Base-by-base conservation (phyloP, 345 rosid genomes). In the Salix arbutifolia region DNA sequence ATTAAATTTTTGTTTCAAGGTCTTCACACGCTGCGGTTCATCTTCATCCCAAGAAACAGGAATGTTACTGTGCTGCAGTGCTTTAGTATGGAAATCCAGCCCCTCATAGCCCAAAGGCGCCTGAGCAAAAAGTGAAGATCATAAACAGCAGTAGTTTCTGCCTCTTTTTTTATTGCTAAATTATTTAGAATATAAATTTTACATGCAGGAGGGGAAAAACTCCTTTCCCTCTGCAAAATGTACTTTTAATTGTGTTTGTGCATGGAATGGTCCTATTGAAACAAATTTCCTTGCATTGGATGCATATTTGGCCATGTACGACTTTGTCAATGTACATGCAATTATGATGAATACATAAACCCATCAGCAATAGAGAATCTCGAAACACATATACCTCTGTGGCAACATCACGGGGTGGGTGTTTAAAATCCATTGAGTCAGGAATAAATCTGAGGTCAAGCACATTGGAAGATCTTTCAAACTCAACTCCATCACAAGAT, bases 361-460 rank as follows among this genome's bases (percentile, higher is more conserved):
- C 50, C 23, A 52, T 5, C 3, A 74, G n/a, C 71, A 28, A 6
- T 10, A 67, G 56, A 61, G 50, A 53, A 50, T 8, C 37, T 35
- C 6, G n/a, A 40, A 66, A 5, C 42, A 71, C 53, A 65, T n/a
- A 71, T 86, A 96, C 98, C 97, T 96, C 94, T 5, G 87, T 87
- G 25, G 97, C 91, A 84, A 86, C 85, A 83, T 96, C 99, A 66
- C 92, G 93, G 37, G 96, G 93, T n/a, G 90, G 86, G 84, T 92
- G 89, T 83, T 90, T 91, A 84, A 93, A 91, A 76, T 93, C 98
- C 93, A 91, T 88, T 33, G 94, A 84, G 74, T 96, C 98, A 7
- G 99, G 97, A 81, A 96, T 86, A 84, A 91, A 96, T 83, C 98
- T 91, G 72, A 96, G 83, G 79, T 96, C 99, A 35, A 96, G 91